A percentile compares a stretch with the other conserved stretches of the same genome.
Evolutionary conservation across 2,329 filamentous ascomycete genomes (phyloP).

Genomic region (Alternaria consortialis): DNA sequence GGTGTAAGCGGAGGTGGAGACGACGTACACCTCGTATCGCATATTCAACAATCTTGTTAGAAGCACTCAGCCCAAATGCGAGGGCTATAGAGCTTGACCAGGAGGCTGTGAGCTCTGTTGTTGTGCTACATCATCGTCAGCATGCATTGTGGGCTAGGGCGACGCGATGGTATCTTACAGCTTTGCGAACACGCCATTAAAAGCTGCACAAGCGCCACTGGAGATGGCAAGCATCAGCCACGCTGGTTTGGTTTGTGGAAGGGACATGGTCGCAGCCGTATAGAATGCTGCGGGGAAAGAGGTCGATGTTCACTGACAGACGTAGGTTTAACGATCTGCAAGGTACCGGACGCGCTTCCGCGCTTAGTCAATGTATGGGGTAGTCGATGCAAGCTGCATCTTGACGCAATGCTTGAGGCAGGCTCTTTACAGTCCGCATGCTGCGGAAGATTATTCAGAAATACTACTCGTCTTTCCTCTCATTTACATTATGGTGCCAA

Average conservation of each 20-base stretch:
- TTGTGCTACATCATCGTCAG: constrained; percentile 59
- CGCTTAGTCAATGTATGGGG: constrained; percentile 27
- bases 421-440: background rate
- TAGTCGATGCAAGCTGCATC: constrained; percentile 10
- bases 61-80: constrained; percentile 56
- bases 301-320: constrained; percentile 5
- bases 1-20: background rate
- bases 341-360: constrained; percentile 26
- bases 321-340: constrained; percentile 22
- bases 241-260: constrained; percentile 32
- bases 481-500: background rate
- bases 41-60: constrained; percentile 60
- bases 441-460: background rate
- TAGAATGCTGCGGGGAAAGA: constrained; percentile 6
- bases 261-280: constrained; percentile 30
- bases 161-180: constrained; percentile 62
- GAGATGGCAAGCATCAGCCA: constrained; percentile 74
- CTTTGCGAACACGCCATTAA: constrained; percentile 86
- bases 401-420: background rate
- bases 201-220: constrained; percentile 79
- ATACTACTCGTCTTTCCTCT: background rate
- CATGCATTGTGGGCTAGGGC: background rate
- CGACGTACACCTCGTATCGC: constrained; percentile 61
- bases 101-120: constrained; percentile 65
- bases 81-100: constrained; percentile 61